Conservation (phyloP, 352 stramenopile species). For the Phytopythium litorale region DNA sequence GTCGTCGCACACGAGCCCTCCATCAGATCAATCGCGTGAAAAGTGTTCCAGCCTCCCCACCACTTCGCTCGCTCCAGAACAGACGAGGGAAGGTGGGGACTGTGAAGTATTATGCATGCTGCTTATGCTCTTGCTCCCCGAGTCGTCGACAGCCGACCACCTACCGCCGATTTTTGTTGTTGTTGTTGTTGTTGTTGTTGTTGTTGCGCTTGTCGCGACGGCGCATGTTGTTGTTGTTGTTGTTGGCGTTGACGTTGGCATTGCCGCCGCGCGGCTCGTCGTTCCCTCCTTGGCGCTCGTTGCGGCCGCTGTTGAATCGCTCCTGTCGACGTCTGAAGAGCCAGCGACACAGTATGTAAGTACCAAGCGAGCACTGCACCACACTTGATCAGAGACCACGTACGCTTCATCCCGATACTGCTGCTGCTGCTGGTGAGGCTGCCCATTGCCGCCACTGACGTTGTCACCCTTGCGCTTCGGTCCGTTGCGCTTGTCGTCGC, state of each 20-base stretch:
- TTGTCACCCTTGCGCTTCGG: slow-evolving; percentile 35
- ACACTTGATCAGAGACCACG: slow-evolving; percentile 9
- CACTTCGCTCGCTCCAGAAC: too few relatives aligned
- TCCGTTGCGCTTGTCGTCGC: slow-evolving; percentile 54
- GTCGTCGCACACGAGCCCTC: too few relatives aligned
- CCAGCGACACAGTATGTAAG: background rate
- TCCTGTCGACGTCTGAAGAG: background rate
- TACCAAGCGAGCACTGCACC: background rate
- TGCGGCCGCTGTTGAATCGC: slow-evolving; percentile 14
- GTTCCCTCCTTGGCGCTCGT: slow-evolving; percentile 16
- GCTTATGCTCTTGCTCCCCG: too few relatives aligned
- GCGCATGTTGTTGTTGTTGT: slow-evolving; percentile 1
- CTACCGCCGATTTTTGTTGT: slow-evolving; percentile 3
- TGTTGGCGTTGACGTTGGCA: background rate
- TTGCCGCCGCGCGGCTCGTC: slow-evolving; percentile 22
- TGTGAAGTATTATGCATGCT: too few relatives aligned
- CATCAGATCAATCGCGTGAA: too few relatives aligned
- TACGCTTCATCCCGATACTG: slow-evolving; percentile 44
- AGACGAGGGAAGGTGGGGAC: too few relatives aligned
- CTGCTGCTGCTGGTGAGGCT: slow-evolving; percentile 19
- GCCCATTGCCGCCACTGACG: slow-evolving; percentile 16
- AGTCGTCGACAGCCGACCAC: background rate
- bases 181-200: slow-evolving; percentile 7
- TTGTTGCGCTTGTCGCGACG: slow-evolving; percentile 5
- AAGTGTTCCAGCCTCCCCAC: too few relatives aligned